Percentiles rank a stretch among this genome's conserved stretches.
Conservation (phyloP, 73 alveolate species). For the Uronychia setigera region DNA sequence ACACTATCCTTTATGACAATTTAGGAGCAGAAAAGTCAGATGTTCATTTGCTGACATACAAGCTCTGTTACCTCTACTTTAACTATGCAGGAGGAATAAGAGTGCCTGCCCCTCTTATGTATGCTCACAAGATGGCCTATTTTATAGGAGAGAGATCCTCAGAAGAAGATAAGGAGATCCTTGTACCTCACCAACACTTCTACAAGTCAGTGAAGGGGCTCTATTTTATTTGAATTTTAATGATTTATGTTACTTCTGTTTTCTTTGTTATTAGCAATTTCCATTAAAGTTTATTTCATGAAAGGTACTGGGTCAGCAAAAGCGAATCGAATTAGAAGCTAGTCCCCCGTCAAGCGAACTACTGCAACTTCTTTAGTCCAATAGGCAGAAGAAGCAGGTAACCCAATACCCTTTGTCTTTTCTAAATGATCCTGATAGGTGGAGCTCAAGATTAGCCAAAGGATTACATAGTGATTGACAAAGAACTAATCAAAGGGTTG, state of each 20-base stretch:
- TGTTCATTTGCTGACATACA: constrained; percentile 63
- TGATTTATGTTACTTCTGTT: neutral
- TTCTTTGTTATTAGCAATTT: too few relatives aligned
- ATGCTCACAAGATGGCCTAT: constrained; percentile 78
- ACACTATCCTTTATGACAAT: constrained; percentile 67
- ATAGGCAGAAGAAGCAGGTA: too few relatives aligned
- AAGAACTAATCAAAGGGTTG: neutral
- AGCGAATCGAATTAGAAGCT: too few relatives aligned
- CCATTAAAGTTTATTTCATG: too few relatives aligned
- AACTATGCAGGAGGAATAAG: constrained; percentile 85
- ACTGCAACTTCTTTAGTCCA: too few relatives aligned
- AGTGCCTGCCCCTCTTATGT: constrained; percentile 87
- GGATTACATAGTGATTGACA: neutral
- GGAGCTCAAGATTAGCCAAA: too few relatives aligned
- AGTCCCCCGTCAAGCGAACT: too few relatives aligned
- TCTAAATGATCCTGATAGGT: too few relatives aligned
- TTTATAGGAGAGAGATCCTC: constrained; percentile 66
- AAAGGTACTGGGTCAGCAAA: too few relatives aligned
- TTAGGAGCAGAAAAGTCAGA: constrained; percentile 46
- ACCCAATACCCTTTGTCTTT: too few relatives aligned
- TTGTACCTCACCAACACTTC: constrained; percentile 19
- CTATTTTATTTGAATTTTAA: constrained; percentile 27
- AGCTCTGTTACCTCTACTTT: constrained; percentile 81
- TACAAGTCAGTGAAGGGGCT: constrained; percentile 18
- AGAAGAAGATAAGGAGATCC: constrained; percentile 10